Evolutionary conservation across 2,329 filamentous ascomycete species (phyloP), one percentile per base, ranked within the genome.

Genomic region (Neophaeococcomyces mojaviensis): DNA sequence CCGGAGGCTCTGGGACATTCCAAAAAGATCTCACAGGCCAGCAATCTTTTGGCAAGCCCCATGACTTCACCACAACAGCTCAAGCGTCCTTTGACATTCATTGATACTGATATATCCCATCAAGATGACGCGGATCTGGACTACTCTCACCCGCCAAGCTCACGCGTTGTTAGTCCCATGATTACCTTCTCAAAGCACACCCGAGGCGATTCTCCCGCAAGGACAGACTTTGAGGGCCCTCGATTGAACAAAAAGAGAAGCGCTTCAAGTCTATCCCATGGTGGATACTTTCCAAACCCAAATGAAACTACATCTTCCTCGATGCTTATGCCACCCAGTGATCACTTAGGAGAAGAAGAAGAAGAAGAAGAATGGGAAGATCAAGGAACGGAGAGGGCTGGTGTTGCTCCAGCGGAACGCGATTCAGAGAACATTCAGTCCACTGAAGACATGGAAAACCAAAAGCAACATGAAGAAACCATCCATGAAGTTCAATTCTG

Each of bases 401-500:
- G 74, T 10, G 54, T 77, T 26, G 68, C 65, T 31, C 75, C 76
- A 7, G 57, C 62, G 4, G 62, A 68, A 30, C 67, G 75, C 36
- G 65, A 63, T 3, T 59, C 72, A 44, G 60, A 63, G 13, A 66
- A 65, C 37, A 63, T 75, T 3, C 66, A 65, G 12, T 77, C 68
- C 39, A 62, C 76, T 6, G 72, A 74, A 39, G 73, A 79, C 20
- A 61, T 76, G 39, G 66, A 70, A 39, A 62, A 69, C 35, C 62
- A 69, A 47, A 67, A 70, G 40, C 62, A 69, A 28, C 61, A 68
- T 26, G 65, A 69, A 3, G 70, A 76, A 41, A 76, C 71, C 54
- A 76, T 76, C 47, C 64, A 67, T 7, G 72, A 76, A 44, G 75
- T 79, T 28, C 65, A 68, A 42, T 63, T 68, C 18, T 79, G 76